These are phyloP conservation scores for Cyathus striatus DNA, from an alignment of 768 basidiomycete species.

Conservation along the genomic window DNA sequence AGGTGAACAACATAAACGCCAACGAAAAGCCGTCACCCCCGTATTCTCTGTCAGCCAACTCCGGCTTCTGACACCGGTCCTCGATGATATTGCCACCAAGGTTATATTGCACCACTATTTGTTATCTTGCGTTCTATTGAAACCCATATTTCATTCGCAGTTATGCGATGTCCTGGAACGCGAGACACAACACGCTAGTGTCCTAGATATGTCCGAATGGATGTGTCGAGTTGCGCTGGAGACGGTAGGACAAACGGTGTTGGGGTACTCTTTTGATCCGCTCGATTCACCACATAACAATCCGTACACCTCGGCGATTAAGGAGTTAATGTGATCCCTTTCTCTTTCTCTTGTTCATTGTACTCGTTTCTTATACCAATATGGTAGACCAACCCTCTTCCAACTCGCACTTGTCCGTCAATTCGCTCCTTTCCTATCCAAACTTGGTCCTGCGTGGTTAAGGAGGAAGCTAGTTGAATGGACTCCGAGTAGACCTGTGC, in stretches of 20 bases:
- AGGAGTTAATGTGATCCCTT: slow-evolving; percentile 35
- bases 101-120: slow-evolving; percentile 23
- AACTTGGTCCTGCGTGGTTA: slow-evolving; percentile 35
- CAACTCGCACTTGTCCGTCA: slow-evolving; percentile 39
- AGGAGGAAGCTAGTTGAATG: slow-evolving; percentile 37
- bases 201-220: slow-evolving; percentile 44
- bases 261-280: slow-evolving; percentile 44
- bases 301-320: slow-evolving; percentile 38
- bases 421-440: slow-evolving; percentile 37
- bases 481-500: slow-evolving; percentile 31
- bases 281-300: slow-evolving; percentile 36
- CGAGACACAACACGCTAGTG: slow-evolving; percentile 14
- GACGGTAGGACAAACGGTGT: slow-evolving; percentile 34
- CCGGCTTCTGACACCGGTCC: slow-evolving; percentile 35
- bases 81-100: slow-evolving; percentile 40
- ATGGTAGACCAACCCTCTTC: slow-evolving; percentile 43
- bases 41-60: slow-evolving; percentile 43
- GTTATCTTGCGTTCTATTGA: not conserved
- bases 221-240: slow-evolving; percentile 40
- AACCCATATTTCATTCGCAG: slow-evolving; percentile 11
- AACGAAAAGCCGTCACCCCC: slow-evolving; percentile 43
- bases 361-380: too few relatives aligned
- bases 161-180: slow-evolving; percentile 19
- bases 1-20: slow-evolving; percentile 41
- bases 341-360: not conserved